Evolutionary conservation across 2,329 filamentous ascomycete species (phyloP).

Genomic region (Fusarium napiforme): DNA sequence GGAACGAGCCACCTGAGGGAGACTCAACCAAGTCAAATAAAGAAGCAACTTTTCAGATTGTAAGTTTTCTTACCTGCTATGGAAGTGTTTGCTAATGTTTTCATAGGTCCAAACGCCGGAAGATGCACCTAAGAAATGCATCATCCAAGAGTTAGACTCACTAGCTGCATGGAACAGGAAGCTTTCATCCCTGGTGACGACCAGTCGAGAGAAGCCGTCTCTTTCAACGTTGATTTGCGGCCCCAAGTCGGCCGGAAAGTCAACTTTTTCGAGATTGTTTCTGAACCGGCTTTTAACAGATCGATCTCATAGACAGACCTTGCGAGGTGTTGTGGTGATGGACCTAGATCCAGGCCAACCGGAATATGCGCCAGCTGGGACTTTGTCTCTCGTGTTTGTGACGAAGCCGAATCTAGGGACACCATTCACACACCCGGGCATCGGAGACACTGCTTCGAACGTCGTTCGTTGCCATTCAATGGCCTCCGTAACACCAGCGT

Average conservation of each 20-base stretch:
- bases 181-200: conserved; percentile 57
- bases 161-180: conserved; percentile 71
- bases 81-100: conserved; percentile 26
- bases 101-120: conserved; percentile 63
- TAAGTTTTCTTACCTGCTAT: conserved; percentile 45
- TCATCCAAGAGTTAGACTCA: conserved; percentile 65
- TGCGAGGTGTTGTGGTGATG: conserved; percentile 64
- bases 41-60: conserved; percentile 60
- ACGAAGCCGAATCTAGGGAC: conserved; percentile 71
- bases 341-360: conserved; percentile 84
- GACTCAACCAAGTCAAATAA: conserved; percentile 31
- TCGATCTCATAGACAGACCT: background rate
- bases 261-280: conserved; percentile 75
- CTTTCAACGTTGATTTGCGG: conserved; percentile 71
- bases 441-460: conserved; percentile 47
- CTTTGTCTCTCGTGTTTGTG: conserved; percentile 73
- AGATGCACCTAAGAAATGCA: conserved; percentile 61
- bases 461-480: conserved; percentile 73
- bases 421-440: conserved; percentile 70
- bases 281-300: conserved; percentile 73
- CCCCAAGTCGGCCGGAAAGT: conserved; percentile 79
- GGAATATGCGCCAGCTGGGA: conserved; percentile 76
- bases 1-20: conserved; percentile 60
- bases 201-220: conserved; percentile 48
- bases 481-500: conserved; percentile 71